Percentiles rank a stretch among this genome's conserved stretches.
phyloP scores from a whole-genome alignment of 441 rosid species.

The Populus hybrid region DNA sequence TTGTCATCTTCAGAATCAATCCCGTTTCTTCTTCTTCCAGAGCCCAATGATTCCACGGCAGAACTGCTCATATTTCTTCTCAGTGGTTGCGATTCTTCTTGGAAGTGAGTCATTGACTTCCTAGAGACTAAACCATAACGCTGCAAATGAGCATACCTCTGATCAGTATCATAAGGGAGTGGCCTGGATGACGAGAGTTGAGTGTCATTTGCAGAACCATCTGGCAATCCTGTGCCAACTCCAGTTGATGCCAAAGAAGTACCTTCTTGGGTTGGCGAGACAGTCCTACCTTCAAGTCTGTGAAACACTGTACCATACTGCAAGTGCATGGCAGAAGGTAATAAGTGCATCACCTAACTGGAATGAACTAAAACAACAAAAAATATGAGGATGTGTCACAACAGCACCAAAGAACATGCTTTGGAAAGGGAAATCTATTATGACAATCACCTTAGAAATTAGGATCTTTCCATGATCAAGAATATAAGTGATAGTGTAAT shows the following conservation, averaged over 20 bases:
- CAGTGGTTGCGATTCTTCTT: constrained; percentile 53
- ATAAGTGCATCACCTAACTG: constrained; percentile 1
- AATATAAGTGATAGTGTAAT: not conserved
- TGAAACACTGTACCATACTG: constrained; percentile 53
- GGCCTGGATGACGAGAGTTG: constrained; percentile 42
- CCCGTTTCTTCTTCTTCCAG: constrained; percentile 50
- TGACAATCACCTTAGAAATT: not conserved
- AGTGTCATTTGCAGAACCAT: constrained; percentile 35
- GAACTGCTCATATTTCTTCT: constrained; percentile 60
- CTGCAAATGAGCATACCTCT: constrained; percentile 50
- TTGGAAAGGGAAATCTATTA: not conserved
- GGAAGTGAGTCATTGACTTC: constrained; percentile 51
- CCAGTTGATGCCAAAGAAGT: constrained; percentile 39
- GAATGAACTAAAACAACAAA: not conserved
- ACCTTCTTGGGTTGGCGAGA: constrained; percentile 40
- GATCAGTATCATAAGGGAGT: constrained; percentile 50
- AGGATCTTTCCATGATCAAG: not conserved
- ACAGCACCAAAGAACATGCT: not conserved
- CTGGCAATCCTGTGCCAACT: constrained; percentile 25
- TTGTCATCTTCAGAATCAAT: constrained; percentile 50
- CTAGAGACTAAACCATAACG: constrained; percentile 70
- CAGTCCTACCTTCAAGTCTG: constrained; percentile 55
- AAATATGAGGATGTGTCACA: not conserved
- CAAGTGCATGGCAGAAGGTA: constrained; percentile 20
- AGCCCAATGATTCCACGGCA: constrained; percentile 46